Percentiles rank a stretch among this genome's conserved stretches.
phyloP scores from a whole-genome alignment of 345 rosid species.

The Salix exigua region DNA sequence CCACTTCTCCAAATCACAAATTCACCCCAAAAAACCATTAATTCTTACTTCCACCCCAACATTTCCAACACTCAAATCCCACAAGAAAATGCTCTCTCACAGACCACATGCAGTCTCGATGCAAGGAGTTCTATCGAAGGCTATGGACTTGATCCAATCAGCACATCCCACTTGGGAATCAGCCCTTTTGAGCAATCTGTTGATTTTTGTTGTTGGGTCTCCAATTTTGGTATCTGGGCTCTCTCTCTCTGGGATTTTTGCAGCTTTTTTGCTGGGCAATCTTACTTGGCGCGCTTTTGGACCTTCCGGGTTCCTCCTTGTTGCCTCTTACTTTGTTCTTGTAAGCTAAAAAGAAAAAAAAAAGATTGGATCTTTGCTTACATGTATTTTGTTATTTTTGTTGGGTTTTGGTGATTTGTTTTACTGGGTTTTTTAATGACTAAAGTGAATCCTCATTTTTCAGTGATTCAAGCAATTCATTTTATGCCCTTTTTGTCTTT shows the following conservation, averaged over 20 bases:
- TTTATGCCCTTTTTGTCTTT: neutral
- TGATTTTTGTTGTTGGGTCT: constrained; percentile 69
- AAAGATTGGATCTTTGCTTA: neutral
- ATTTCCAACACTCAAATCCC: neutral
- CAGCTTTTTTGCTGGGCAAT: constrained; percentile 84
- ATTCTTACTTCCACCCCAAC: neutral
- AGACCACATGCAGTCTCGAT: constrained; percentile 35
- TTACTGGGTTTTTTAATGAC: neutral
- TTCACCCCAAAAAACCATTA: constrained; percentile 9
- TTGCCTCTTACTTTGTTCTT: constrained; percentile 64
- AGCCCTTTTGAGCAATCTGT: constrained; percentile 64
- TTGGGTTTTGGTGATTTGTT: neutral
- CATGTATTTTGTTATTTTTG: neutral
- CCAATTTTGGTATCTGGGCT: constrained; percentile 80
- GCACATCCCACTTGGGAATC: constrained; percentile 79
- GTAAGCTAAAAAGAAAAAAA: constrained; percentile 16
- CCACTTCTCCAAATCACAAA: constrained; percentile 5
- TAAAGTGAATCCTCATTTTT: neutral
- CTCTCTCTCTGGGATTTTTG: constrained; percentile 66
- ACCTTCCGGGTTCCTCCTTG: constrained; percentile 77
- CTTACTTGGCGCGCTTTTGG: constrained; percentile 97
- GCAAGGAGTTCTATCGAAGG: constrained; percentile 45
- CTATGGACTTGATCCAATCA: constrained; percentile 51
- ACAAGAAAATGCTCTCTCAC: constrained; percentile 26
- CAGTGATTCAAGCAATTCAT: neutral